phyloP scores from a whole-genome alignment of 768 basidiomycete species.

The Pleurotus salmoneostramineus region DNA sequence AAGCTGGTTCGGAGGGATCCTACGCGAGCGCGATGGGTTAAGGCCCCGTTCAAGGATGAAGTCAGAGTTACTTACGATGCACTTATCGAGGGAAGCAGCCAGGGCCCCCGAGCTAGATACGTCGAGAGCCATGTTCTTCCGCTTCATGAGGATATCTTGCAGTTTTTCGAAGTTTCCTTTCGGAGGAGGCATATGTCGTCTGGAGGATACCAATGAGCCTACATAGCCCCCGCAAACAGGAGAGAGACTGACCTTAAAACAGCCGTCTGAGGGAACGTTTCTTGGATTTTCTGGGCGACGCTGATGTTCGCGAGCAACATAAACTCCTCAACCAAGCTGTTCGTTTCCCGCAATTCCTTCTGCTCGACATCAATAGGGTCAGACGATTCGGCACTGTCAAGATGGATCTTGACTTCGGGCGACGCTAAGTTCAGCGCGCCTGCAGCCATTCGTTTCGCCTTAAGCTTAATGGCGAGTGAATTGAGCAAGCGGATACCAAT shows the following conservation, averaged over 20 bases:
- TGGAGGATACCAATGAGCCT: constrained; percentile 19
- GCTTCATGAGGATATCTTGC: constrained; percentile 86
- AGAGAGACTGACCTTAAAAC: constrained; percentile 63
- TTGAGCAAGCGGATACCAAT: constrained; percentile 88
- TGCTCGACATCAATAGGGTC: constrained; percentile 98
- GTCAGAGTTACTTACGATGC: constrained; percentile 57
- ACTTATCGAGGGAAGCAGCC: constrained; percentile 83
- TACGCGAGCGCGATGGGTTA: constrained; percentile 20
- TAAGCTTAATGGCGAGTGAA: constrained; percentile 78
- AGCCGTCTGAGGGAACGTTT: constrained; percentile 93
- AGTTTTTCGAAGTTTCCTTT: constrained; percentile 92
- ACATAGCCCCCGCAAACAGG: neutral
- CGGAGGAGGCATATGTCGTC: constrained; percentile 90
- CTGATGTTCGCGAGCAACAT: constrained; percentile 98
- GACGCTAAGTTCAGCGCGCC: constrained; percentile 98
- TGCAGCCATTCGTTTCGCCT: constrained; percentile 82
- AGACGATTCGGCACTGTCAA: constrained; percentile 89
- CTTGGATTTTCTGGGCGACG: constrained; percentile 88
- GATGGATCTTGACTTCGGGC: constrained; percentile 95
- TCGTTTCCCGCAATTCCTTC: constrained; percentile 89
- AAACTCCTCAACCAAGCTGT: constrained; percentile 96
- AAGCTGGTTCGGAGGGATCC: constrained; percentile 83
- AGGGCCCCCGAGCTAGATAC: constrained; percentile 89
- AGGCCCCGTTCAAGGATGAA: neutral
- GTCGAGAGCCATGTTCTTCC: constrained; percentile 78